Percentiles rank a stretch among this genome's conserved stretches.
phyloP scores from a whole-genome alignment of 2,329 filamentous ascomycete species.

The Neofusicoccum parvum region DNA sequence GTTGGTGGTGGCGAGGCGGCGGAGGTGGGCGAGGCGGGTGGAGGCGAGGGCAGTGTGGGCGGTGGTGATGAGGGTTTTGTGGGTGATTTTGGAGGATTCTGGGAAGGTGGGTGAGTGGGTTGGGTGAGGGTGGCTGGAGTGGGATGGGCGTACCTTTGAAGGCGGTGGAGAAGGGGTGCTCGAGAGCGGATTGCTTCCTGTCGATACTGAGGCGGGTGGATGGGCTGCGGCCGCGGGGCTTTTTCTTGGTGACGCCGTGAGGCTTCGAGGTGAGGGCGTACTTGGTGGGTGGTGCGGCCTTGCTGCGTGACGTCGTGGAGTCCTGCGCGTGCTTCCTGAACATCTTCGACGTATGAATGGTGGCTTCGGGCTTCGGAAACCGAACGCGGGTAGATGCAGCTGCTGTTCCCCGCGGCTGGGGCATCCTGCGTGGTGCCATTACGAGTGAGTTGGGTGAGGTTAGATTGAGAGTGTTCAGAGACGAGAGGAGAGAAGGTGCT shows the following conservation, averaged over 20 bases:
- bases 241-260: neutral
- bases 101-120: neutral
- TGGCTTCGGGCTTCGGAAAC: neutral
- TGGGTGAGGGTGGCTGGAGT: neutral
- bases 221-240: neutral
- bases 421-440: neutral
- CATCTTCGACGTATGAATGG: neutral
- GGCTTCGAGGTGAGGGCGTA: slow-evolving; percentile 17
- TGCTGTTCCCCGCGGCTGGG: neutral
- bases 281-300: neutral
- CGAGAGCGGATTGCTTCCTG: slow-evolving; percentile 22
- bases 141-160: slow-evolving; percentile 28
- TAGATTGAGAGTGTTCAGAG: neutral
- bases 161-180: slow-evolving; percentile 30
- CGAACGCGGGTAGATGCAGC: neutral
- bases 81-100: slow-evolving; percentile 34
- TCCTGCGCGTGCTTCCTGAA: slow-evolving; percentile 1
- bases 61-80: slow-evolving; percentile 29
- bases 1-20: slow-evolving; percentile 18
- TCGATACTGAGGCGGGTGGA: slow-evolving; percentile 19
- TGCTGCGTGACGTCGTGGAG: neutral
- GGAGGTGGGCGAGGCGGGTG: slow-evolving; percentile 25
- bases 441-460: neutral
- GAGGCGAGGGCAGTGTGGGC: slow-evolving; percentile 26
- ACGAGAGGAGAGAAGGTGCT: neutral